Conservation (phyloP, 2,329 filamentous ascomycete species). For the Clonostachys sp. region DNA sequence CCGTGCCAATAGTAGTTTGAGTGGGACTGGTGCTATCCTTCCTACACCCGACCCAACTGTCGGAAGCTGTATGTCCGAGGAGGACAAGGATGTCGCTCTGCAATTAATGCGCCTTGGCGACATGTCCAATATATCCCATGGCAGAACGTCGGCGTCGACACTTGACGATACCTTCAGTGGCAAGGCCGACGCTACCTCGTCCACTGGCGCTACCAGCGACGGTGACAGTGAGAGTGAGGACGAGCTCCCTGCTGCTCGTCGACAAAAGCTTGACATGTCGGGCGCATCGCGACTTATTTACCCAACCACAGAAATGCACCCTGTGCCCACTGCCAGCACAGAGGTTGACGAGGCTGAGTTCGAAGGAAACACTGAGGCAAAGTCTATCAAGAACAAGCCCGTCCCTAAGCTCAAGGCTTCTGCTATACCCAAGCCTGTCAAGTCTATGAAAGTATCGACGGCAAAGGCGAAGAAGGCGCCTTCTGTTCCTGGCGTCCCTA, state of each 20-base stretch:
- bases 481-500: conserved; percentile 35
- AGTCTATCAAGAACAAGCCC: conserved; percentile 19
- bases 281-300: conserved; percentile 41
- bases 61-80: conserved; percentile 93
- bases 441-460: conserved; percentile 32
- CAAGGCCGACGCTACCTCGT: conserved; percentile 78
- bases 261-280: conserved; percentile 47
- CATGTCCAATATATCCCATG: conserved; percentile 84
- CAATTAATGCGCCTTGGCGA: conserved; percentile 95
- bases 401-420: conserved; percentile 24
- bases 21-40: conserved; percentile 51
- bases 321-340: conserved; percentile 41
- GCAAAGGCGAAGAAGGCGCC: conserved; percentile 49
- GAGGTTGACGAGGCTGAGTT: conserved; percentile 26
- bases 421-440: conserved; percentile 25
- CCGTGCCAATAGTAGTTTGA: conserved; percentile 54
- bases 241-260: conserved; percentile 54
- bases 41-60: conserved; percentile 97
- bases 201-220: conserved; percentile 79
- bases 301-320: conserved; percentile 42
- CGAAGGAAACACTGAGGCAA: conserved; percentile 23
- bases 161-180: conserved; percentile 92
- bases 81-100: conserved; percentile 87
- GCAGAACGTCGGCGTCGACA: conserved; percentile 88
- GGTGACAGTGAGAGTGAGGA: conserved; percentile 63